A percentile compares a stretch with the other conserved stretches of the same genome.
Conservation (phyloP, 2,329 filamentous ascomycete genomes). For the Lachnellula suecica region DNA sequence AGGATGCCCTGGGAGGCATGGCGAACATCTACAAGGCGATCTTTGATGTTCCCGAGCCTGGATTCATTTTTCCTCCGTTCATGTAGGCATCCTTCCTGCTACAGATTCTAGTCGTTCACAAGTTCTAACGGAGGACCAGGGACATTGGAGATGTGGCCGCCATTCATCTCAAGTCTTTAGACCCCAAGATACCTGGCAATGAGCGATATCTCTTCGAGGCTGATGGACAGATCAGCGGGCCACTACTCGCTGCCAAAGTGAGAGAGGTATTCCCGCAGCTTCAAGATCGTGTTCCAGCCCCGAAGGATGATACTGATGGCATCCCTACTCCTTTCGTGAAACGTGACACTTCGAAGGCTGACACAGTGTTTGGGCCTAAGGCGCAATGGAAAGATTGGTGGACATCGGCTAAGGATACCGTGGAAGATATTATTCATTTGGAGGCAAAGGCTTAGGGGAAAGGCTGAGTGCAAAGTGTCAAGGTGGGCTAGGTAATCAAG, state of each 20-base stretch:
- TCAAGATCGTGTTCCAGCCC: slow-evolving; percentile 42
- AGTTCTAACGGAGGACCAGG: not conserved
- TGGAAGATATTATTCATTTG: slow-evolving; percentile 5
- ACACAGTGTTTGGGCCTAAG: slow-evolving; percentile 2
- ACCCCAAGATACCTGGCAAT: slow-evolving; percentile 1
- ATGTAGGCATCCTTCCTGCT: slow-evolving; percentile 1
- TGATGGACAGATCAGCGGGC: not conserved
- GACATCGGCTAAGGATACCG: slow-evolving; percentile 3
- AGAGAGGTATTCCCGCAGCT: slow-evolving; percentile 50
- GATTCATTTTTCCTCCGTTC: not conserved
- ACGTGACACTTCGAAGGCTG: slow-evolving; percentile 5
- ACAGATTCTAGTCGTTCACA: not conserved
- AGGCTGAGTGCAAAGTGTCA: too few species aligned
- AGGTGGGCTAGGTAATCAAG: too few species aligned
- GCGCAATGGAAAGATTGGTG: slow-evolving; percentile 6
- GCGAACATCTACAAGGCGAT: not conserved
- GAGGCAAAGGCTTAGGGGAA: not conserved
- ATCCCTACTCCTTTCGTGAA: slow-evolving; percentile 23
- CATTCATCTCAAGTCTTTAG: slow-evolving; percentile 1
- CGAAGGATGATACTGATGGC: slow-evolving; percentile 29
- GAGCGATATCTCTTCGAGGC: slow-evolving; percentile 4
- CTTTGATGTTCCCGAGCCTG: slow-evolving; percentile 2
- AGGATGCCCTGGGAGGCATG: slow-evolving; percentile 1
- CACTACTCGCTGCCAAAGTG: slow-evolving; percentile 51
- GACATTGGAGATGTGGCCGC: slow-evolving; percentile 5